Percentiles rank a stretch among this genome's conserved stretches.
These are phyloP conservation scores for Auriscalpium vulgare DNA, from an alignment of 768 basidiomycete genomes.

Conservation along the genomic window DNA sequence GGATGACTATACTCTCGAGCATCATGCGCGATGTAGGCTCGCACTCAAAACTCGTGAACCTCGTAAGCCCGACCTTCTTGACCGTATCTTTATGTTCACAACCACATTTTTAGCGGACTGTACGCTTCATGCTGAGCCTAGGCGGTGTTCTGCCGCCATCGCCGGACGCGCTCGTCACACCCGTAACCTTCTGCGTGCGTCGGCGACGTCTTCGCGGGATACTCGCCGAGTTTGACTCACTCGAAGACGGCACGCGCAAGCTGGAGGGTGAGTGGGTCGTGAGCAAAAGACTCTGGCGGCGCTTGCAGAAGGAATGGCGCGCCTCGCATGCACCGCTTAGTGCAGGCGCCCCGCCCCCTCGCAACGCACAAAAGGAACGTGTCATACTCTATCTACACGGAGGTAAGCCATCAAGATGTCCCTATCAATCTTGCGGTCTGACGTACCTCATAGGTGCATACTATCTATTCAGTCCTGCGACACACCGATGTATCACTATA, in stretches of 20 bases:
- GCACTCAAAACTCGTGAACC: slow-evolving; percentile 78
- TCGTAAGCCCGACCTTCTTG: slow-evolving; percentile 39
- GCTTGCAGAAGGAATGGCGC: slow-evolving; percentile 77
- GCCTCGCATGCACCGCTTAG: slow-evolving; percentile 21
- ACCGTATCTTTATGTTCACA: neutral
- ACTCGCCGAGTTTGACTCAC: slow-evolving; percentile 61
- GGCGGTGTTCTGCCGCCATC: slow-evolving; percentile 80
- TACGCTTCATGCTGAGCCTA: slow-evolving; percentile 65
- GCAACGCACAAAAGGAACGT: slow-evolving; percentile 52
- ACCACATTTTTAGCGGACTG: slow-evolving; percentile 27
- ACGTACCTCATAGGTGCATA: slow-evolving; percentile 62
- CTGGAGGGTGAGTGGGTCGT: slow-evolving; percentile 96
- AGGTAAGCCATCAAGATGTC: slow-evolving; percentile 37
- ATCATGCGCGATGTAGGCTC: slow-evolving; percentile 79
- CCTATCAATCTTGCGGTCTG: neutral
- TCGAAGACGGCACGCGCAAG: slow-evolving; percentile 72
- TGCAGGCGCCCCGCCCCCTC: slow-evolving; percentile 4
- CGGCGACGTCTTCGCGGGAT: slow-evolving; percentile 71
- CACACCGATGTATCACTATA: slow-evolving; percentile 85
- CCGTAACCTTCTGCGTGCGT: slow-evolving; percentile 83
- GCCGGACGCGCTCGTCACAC: slow-evolving; percentile 89
- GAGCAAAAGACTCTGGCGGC: slow-evolving; percentile 85
- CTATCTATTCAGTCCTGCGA: slow-evolving; percentile 85
- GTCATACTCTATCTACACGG: slow-evolving; percentile 94
- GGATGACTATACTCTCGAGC: slow-evolving; percentile 84